phyloP scores from a whole-genome alignment of 345 rosid genomes.

The Gynandropsis gynandra region DNA sequence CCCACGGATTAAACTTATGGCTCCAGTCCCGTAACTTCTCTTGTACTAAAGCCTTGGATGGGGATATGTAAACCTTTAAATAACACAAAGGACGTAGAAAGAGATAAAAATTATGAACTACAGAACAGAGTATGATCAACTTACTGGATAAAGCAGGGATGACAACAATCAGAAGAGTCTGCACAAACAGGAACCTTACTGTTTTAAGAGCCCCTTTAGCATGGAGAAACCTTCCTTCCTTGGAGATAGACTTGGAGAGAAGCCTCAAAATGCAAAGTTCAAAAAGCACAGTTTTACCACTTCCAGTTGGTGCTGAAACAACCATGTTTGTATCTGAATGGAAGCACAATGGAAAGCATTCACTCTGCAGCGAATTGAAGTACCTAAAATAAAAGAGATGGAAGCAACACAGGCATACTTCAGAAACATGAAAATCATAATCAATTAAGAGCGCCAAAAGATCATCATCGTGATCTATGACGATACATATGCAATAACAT shows the following conservation, averaged over 20 bases:
- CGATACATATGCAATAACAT: background rate
- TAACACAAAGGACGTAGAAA: constrained; percentile 23
- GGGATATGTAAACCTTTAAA: constrained; percentile 76
- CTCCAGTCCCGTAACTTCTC: constrained; percentile 93
- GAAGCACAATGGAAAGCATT: constrained; percentile 82
- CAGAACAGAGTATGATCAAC: background rate
- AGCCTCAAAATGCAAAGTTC: constrained; percentile 90
- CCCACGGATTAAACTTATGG: constrained; percentile 74
- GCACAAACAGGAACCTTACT: constrained; percentile 35
- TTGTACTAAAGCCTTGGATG: constrained; percentile 94
- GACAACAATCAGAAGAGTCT: background rate
- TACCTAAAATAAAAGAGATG: constrained; percentile 43
- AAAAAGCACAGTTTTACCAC: constrained; percentile 92
- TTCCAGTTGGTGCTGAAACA: constrained; percentile 96
- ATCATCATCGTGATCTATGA: constrained; percentile 8
- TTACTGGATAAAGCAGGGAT: background rate
- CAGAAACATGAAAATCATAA: background rate
- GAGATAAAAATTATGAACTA: background rate
- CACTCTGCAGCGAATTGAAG: constrained; percentile 92
- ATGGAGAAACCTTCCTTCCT: constrained; percentile 55
- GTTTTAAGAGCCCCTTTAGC: constrained; percentile 83
- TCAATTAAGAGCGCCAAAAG: background rate
- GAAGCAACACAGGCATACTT: constrained; percentile 11
- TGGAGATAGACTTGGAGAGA: constrained; percentile 59
- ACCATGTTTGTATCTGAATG: constrained; percentile 85